A percentile compares a stretch with the other conserved stretches of the same genome.
Evolutionary conservation across 2,329 filamentous ascomycete species (phyloP).

Genomic region (Fusarium musae): DNA sequence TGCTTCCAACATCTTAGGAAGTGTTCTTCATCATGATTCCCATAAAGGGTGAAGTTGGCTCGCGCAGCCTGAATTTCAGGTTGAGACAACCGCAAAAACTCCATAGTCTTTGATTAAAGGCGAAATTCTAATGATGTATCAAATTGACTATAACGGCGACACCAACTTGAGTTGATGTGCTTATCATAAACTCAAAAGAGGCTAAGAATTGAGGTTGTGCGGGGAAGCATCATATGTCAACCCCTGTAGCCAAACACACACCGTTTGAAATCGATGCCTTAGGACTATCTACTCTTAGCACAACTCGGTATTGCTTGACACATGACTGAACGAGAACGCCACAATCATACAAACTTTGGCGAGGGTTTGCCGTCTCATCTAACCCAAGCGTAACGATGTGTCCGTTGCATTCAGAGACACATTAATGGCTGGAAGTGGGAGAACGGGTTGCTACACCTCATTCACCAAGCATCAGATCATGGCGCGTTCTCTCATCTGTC

Average conservation of each 20-base stretch:
- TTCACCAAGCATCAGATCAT: constrained; percentile 2
- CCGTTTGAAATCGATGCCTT: background rate
- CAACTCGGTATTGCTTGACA: background rate
- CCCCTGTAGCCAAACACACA: constrained; percentile 12
- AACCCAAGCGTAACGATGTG: constrained; percentile 6
- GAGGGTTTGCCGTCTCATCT: background rate
- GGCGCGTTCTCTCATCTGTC: constrained; percentile 38
- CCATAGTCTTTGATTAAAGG: constrained; percentile 16
- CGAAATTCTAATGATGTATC: background rate
- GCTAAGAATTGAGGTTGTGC: constrained; percentile 11
- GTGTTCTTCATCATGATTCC: constrained; percentile 50
- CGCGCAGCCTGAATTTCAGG: constrained; percentile 28
- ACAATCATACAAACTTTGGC: background rate
- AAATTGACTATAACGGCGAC: background rate
- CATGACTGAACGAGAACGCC: background rate
- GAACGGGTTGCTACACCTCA: background rate
- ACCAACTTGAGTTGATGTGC: background rate
- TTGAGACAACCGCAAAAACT: constrained; percentile 1
- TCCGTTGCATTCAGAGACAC: constrained; percentile 3
- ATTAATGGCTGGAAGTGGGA: constrained; percentile 2
- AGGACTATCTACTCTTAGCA: background rate
- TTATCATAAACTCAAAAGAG: background rate
- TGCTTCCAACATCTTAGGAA: constrained; percentile 63
- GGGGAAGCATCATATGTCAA: constrained; percentile 23
- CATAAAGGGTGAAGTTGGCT: constrained; percentile 47